Evolutionary conservation across 371 early-diverging fungal genomes (phyloP).

Genomic region (Apophysomyces elegans): DNA sequence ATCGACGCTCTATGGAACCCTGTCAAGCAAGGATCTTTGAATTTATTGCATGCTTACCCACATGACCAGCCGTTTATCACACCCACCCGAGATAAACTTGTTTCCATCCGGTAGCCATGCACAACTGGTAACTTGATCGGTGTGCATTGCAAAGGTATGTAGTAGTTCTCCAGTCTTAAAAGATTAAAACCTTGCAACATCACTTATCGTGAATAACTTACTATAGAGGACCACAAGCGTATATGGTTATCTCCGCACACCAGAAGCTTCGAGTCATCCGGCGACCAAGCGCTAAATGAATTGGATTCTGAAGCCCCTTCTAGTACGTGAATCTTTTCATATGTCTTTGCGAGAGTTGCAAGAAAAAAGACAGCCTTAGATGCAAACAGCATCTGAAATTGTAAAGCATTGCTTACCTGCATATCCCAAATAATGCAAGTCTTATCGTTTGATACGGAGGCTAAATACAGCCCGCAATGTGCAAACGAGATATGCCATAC

Average conservation of each 20-base stretch:
- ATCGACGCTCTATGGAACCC: conserved; percentile 46
- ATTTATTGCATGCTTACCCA: conserved; percentile 57
- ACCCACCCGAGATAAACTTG: conserved; percentile 79
- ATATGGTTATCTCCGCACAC: conserved; percentile 82
- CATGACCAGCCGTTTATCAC: conserved; percentile 75
- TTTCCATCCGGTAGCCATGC: conserved; percentile 82
- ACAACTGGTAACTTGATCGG: conserved; percentile 79
- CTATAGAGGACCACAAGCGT: conserved; percentile 84
- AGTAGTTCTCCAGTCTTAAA: conserved; percentile 58
- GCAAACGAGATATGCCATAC: conserved; percentile 96
- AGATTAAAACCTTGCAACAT: not conserved
- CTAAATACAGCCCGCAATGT: conserved; percentile 81
- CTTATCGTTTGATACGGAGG: conserved; percentile 90
- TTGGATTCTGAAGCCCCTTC: conserved; percentile 64
- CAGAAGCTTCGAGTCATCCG: conserved; percentile 75
- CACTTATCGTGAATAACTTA: conserved; percentile 27
- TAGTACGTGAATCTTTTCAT: conserved; percentile 36
- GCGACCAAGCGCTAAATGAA: conserved; percentile 90
- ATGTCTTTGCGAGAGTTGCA: conserved; percentile 33
- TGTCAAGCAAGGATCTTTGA: not conserved
- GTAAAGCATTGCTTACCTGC: conserved; percentile 44
- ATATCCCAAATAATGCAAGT: conserved; percentile 89
- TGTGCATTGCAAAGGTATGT: conserved; percentile 61
- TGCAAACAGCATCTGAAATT: too few species aligned
- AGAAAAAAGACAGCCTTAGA: too few species aligned